Evolutionary conservation across 1,139 yeast genomes (phyloP), one percentile per base, ranked within the genome.

Genomic region (Diutina mesorugosa): DNA sequence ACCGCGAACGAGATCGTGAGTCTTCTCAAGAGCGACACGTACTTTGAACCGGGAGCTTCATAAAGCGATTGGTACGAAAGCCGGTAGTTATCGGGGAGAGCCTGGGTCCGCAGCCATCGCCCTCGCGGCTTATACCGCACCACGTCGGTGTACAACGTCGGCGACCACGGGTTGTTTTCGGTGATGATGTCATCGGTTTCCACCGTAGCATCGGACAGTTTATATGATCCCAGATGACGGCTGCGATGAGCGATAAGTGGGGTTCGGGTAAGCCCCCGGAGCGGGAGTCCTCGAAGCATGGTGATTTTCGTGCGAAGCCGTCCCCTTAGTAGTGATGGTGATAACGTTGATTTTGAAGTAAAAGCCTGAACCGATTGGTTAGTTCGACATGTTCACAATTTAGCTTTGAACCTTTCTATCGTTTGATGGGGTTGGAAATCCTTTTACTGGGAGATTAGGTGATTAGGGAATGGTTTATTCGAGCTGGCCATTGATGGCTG

Each of bases 31-130:
- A 81, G 70, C 10, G 84, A 78, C 8, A 82, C 83, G 57, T 81
- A 79, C 59, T 78, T 76, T 45, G 79, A 72, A 1, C 82, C 74
- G 0, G 87, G 85, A 0, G 84, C 79, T 57, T 75, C 79, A 62
- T 83, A 83, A 35, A 83, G 63, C 3, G 87, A 80, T 59, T 70
- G 72, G 61, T 81, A 78, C 0, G 84, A 80, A 7, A 80, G 68
- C 57, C 87, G 66, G 60, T 67, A 79, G 51, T 80, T 73, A 2
- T 67, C 63, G 1, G 79, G 75, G 28, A 79, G 63, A 26, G 71
- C 68, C 0, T 71, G 67, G 6, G 69, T 61, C 8, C 67, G 60
- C n/a, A 64, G 55, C 3, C 69, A 62, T 56, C 65, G 63, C 51
- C 69, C 53, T 12, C 32, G 30, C 10, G 53, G 53, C 16, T 50